A percentile compares a stretch with the other conserved stretches of the same genome.
Conservation (phyloP, 805 yeast genomes). For the Candida coleopterorum region DNA sequence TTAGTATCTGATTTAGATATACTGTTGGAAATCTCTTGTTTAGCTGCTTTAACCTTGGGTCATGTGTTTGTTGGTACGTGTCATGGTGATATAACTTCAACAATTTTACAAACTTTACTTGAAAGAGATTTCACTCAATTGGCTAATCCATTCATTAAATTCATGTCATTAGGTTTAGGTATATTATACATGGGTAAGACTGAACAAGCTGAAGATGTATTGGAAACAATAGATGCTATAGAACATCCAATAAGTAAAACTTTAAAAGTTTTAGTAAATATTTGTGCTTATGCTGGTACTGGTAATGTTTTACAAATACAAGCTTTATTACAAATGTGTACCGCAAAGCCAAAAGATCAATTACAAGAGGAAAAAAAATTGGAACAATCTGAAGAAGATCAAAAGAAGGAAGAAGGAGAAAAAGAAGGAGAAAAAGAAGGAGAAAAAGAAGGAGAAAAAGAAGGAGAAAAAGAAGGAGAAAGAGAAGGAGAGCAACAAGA, state of each 20-base stretch:
- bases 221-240: conserved; percentile 90
- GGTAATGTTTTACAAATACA: conserved; percentile 96
- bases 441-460: conserved; percentile 19
- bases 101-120: conserved; percentile 82
- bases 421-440: conserved; percentile 10
- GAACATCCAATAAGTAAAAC: conserved; percentile 92
- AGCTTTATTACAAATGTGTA: conserved; percentile 81
- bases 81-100: conserved; percentile 89
- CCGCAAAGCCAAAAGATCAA: conserved; percentile 59
- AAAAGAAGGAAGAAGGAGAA: conserved; percentile 20
- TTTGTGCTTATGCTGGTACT: conserved; percentile 95
- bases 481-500: conserved; percentile 23
- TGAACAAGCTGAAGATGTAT: conserved; percentile 88
- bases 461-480: conserved; percentile 16
- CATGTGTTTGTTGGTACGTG: conserved; percentile 95
- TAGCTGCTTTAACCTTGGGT: conserved; percentile 90
- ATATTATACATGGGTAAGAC: conserved; percentile 89
- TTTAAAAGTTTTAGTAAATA: conserved; percentile 81
- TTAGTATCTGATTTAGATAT: conserved; percentile 71
- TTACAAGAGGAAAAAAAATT: conserved; percentile 58
- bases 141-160: conserved; percentile 80
- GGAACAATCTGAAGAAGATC: conserved; percentile 41
- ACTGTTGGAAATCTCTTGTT: conserved; percentile 72
- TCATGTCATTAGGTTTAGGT: conserved; percentile 89
- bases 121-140: conserved; percentile 79